Evolutionary conservation across 441 rosid genomes (phyloP).

Genomic region (Kokia cookei): DNA sequence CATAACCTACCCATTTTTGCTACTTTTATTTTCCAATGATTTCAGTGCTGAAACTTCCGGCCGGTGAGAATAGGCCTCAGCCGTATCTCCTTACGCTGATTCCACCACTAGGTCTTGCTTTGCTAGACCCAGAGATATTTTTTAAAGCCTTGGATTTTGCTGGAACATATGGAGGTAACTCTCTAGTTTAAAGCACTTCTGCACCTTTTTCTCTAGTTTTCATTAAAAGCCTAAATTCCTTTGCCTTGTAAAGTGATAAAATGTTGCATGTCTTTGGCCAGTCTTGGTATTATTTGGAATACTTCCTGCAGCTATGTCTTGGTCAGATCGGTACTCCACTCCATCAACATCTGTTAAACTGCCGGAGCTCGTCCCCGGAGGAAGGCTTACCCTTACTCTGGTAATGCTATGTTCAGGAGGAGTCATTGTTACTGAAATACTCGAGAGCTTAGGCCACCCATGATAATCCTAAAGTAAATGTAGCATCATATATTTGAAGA

Average conservation of each 20-base stretch:
- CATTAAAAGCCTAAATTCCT: neutral
- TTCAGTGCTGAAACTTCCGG: conserved; percentile 68
- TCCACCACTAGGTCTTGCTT: conserved; percentile 67
- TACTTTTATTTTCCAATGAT: conserved; percentile 1
- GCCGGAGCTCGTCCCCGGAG: conserved; percentile 67
- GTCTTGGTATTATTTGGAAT: conserved; percentile 76
- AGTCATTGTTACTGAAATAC: conserved; percentile 52
- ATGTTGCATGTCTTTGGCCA: conserved; percentile 16
- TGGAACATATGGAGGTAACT: conserved; percentile 84
- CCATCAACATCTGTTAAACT: conserved; percentile 25
- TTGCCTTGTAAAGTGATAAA: neutral
- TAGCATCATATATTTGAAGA: neutral
- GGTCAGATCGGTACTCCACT: conserved; percentile 70
- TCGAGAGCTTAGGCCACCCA: conserved; percentile 28
- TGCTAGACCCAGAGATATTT: conserved; percentile 86
- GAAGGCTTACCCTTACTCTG: conserved; percentile 52
- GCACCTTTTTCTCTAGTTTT: neutral
- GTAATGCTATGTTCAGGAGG: conserved; percentile 58
- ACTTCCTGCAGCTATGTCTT: conserved; percentile 87
- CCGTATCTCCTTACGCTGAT: conserved; percentile 69
- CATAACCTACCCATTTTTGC: neutral
- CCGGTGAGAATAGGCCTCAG: conserved; percentile 52
- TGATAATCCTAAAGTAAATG: neutral
- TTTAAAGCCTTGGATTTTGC: conserved; percentile 94
- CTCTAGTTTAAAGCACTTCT: neutral